phyloP scores from a whole-genome alignment of 1,284 basidiomycete species.

The Malassezia yamatoensis region DNA sequence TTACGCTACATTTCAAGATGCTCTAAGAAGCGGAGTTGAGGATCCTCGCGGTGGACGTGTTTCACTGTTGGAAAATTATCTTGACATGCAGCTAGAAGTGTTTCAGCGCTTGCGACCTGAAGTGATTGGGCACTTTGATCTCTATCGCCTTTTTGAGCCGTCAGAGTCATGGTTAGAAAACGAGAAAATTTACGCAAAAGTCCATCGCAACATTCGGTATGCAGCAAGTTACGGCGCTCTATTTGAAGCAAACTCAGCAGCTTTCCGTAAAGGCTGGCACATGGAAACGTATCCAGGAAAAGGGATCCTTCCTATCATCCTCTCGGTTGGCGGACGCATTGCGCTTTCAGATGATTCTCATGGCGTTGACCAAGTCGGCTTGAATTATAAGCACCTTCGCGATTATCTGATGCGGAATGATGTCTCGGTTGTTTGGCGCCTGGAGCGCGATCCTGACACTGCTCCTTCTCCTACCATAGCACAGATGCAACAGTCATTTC shows the following conservation, averaged over 20 bases:
- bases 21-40: slow-evolving; percentile 48
- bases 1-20: slow-evolving; percentile 58
- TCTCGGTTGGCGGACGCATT: slow-evolving; percentile 60
- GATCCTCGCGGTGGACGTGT: slow-evolving; percentile 10
- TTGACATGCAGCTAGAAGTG: slow-evolving; percentile 37
- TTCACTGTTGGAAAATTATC: slow-evolving; percentile 23
- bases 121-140: slow-evolving; percentile 82
- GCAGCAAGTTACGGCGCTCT: slow-evolving; percentile 75
- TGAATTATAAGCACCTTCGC: slow-evolving; percentile 65
- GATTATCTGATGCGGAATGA: slow-evolving; percentile 60
- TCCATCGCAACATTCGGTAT: slow-evolving; percentile 65
- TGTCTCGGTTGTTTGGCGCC: slow-evolving; percentile 64
- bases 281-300: slow-evolving; percentile 65
- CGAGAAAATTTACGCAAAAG: slow-evolving; percentile 59
- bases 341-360: slow-evolving; percentile 93
- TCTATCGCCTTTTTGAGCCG: slow-evolving; percentile 35
- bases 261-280: slow-evolving; percentile 80
- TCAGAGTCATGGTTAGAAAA: slow-evolving; percentile 51
- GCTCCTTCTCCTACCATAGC: not conserved
- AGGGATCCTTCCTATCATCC: slow-evolving; percentile 66
- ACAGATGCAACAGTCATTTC: no score
- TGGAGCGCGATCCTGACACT: slow-evolving; percentile 33
- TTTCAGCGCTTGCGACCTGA: slow-evolving; percentile 62
- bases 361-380: slow-evolving; percentile 72
- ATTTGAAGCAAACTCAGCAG: slow-evolving; percentile 87